Conservation (phyloP, 306 rosid species). For the Amphicarpaea edgeworthii region DNA sequence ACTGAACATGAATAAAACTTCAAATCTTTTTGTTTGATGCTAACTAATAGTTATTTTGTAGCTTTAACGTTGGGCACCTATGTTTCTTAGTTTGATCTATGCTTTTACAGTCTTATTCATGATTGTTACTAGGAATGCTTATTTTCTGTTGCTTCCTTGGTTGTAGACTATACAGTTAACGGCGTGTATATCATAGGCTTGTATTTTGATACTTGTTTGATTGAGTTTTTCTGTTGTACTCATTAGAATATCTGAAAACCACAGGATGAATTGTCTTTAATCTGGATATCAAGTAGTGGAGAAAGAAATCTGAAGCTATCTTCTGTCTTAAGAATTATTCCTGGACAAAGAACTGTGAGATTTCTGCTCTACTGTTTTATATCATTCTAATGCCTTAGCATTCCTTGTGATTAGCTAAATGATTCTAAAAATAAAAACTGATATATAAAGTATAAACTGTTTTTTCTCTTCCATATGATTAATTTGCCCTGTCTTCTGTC, state of each 20-base stretch:
- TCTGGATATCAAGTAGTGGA: constrained; percentile 89
- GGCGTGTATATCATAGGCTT: constrained; percentile 1
- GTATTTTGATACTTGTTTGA: constrained; percentile 19
- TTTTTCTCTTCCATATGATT: constrained; percentile 35
- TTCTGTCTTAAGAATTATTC: constrained; percentile 82
- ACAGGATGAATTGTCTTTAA: constrained; percentile 90
- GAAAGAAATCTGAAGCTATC: constrained; percentile 89
- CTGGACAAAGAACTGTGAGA: constrained; percentile 99
- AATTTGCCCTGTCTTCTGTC: constrained; percentile 40
- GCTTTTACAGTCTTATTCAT: constrained; percentile 25
- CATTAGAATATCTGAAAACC: constrained; percentile 43
- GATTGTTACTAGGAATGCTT: constrained; percentile 13
- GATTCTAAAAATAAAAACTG: constrained; percentile 3
- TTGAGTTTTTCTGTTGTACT: constrained; percentile 45
- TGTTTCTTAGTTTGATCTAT: constrained; percentile 32
- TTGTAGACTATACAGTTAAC: constrained; percentile 23
- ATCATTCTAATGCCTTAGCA: constrained; percentile 24
- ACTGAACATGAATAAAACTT: not conserved
- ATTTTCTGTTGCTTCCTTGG: constrained; percentile 15
- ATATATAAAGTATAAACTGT: constrained; percentile 35
- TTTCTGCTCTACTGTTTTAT: constrained; percentile 40
- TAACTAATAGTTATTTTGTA: constrained; percentile 4
- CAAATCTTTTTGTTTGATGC: constrained; percentile 16
- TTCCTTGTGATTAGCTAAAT: constrained; percentile 22
- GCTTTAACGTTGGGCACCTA: constrained; percentile 14